Evolutionary conservation across 2,329 filamentous ascomycete species (phyloP), one percentile per base, ranked within the genome.

Genomic region (Pseudocercospora pini-densiflorae): DNA sequence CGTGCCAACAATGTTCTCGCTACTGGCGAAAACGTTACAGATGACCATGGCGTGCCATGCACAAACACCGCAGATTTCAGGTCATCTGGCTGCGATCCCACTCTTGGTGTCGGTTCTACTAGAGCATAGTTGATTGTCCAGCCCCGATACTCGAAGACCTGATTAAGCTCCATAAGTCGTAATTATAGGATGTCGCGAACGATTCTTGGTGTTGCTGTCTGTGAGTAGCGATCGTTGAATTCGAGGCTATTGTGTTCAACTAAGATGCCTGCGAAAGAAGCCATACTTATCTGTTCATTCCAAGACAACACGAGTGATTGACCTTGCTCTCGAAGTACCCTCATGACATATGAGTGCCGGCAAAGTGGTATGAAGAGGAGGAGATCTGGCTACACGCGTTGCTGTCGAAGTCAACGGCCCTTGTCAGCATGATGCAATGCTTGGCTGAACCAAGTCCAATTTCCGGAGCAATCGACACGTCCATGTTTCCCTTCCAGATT

Each of bases 11-110:
- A 70, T 1, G 79, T 71, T 31, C 74, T 66, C 1, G 79, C 80
- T 19, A 79, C 76, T 1, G 75, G 72, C 0, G 65, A 55, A 79
- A 81, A 84, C 8, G 83, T 75, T 0, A 64, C 69, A 1, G 80
- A 82, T 1, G 81, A 82, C 81, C 82, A 84, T 0, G 82, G 82
- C 0, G 82, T 84, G 61, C 82, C 82, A 64, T 84, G 82, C 8
- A 84, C 71, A 43, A 84, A 83, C 12, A 84, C 80, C 0, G 83
- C 51, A 0, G 76, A 76, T 76, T 58, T 53, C 31, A 24, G 23
- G 12, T 45, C 19, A 23, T 61, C 77, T 81, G 65, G 68, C 74
- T 31, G 79, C 74, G 27, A 16, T 9, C 12, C 64, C 59, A 49
- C 74, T 78, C 12, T 61, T 67, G 23, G 78, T 74, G 3, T 75